Evolutionary conservation across 805 yeast genomes (phyloP).

Genomic region (Barnettozyma sucrosica): DNA sequence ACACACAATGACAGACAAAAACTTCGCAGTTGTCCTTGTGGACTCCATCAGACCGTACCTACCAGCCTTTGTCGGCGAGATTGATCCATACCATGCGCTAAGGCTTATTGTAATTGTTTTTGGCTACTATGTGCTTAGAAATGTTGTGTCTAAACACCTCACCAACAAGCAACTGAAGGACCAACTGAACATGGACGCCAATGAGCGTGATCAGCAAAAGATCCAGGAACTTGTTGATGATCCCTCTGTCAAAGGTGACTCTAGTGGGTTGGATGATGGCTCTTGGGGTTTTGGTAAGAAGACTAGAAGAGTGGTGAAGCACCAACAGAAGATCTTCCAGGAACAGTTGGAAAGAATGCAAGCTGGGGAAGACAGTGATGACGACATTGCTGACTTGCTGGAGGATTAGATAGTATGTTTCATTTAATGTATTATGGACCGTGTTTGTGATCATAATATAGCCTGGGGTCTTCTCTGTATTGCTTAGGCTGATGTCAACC

Average conservation of each 20-base stretch:
- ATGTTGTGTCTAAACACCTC: conserved; percentile 49
- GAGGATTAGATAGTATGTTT: conserved; percentile 34
- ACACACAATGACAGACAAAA: background rate
- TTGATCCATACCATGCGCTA: conserved; percentile 42
- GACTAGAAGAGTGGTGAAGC: conserved; percentile 55
- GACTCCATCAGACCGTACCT: conserved; percentile 8
- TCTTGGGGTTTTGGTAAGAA: conserved; percentile 78
- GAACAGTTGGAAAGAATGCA: conserved; percentile 41
- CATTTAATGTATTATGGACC: background rate
- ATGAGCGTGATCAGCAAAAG: conserved; percentile 32
- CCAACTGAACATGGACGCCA: conserved; percentile 45
- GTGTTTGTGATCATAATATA: background rate
- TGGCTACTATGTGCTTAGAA: conserved; percentile 56
- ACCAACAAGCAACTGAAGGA: conserved; percentile 49
- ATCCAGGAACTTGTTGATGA: conserved; percentile 30
- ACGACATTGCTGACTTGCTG: conserved; percentile 62
- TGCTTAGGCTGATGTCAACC: no score
- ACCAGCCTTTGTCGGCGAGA: conserved; percentile 29
- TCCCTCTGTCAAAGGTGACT: conserved; percentile 33
- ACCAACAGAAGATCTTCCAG: conserved; percentile 49
- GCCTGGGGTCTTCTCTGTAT: no score
- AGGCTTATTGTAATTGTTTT: conserved; percentile 49
- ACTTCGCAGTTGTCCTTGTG: background rate
- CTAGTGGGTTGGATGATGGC: conserved; percentile 33
- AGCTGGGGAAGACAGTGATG: conserved; percentile 48